phyloP scores from a whole-genome alignment of 257 asterid genomes.

The Petunia axillaris region DNA sequence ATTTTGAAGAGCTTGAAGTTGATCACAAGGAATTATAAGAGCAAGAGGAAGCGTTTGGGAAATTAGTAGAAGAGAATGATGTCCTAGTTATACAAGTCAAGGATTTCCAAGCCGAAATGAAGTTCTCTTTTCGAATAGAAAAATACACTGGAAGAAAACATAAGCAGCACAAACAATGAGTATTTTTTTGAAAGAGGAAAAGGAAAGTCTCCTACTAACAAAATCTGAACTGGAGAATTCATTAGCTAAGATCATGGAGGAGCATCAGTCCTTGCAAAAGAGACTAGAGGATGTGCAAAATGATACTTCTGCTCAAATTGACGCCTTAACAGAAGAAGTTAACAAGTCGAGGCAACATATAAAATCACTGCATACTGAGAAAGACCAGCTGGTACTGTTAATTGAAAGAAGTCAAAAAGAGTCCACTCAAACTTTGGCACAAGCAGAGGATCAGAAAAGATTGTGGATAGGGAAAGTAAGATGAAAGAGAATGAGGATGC shows the following conservation, averaged over 20 bases:
- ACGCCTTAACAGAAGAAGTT: constrained; percentile 43
- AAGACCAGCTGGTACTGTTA: constrained; percentile 46
- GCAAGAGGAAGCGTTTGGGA: constrained; percentile 50
- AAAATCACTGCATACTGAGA: constrained; percentile 52
- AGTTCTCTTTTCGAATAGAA: constrained; percentile 33
- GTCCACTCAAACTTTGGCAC: constrained; percentile 38
- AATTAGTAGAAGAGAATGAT: constrained; percentile 46
- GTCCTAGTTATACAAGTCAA: constrained; percentile 24
- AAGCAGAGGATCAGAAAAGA: constrained; percentile 52
- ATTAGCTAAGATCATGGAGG: constrained; percentile 46
- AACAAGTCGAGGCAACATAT: constrained; percentile 47
- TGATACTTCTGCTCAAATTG: constrained; percentile 43
- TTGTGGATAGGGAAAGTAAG: constrained; percentile 45
- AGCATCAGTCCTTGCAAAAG: constrained; percentile 42
- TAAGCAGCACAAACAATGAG: constrained; percentile 34
- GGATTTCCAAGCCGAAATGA: constrained; percentile 34
- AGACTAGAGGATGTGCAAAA: constrained; percentile 26
- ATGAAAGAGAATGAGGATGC: constrained; percentile 57
- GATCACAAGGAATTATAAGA: constrained; percentile 53
- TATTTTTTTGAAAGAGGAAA: constrained; percentile 22
- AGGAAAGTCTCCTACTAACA: constrained; percentile 30
- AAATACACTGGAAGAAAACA: constrained; percentile 43
- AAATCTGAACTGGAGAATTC: constrained; percentile 46
- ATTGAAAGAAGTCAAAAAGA: constrained; percentile 57
- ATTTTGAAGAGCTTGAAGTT: constrained; percentile 71